Conservation (phyloP, 257 asterid species). For the Jaltomata sinuosa region DNA sequence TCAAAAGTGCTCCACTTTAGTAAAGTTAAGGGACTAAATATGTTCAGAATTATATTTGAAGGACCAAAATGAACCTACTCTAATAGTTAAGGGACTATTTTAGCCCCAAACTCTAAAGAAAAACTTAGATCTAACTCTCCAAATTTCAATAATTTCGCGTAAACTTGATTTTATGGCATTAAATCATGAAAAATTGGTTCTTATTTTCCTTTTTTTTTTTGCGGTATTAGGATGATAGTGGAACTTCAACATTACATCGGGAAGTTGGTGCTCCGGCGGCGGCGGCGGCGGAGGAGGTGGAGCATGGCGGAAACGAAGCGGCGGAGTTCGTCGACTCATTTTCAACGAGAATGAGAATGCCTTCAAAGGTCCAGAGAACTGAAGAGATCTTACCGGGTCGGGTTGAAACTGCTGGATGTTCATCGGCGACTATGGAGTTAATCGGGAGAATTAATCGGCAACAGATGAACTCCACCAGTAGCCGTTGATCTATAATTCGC, state of each 20-base stretch:
- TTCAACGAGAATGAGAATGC: not conserved
- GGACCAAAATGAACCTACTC: too few relatives aligned
- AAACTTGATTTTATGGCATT: not conserved
- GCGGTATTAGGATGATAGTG: not conserved
- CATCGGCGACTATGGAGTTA: constrained; percentile 11
- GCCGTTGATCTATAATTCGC: constrained; percentile 17
- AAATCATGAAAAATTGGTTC: not conserved
- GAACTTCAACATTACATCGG: not conserved
- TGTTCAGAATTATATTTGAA: too few relatives aligned
- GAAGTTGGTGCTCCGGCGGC: not conserved
- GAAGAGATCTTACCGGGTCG: not conserved
- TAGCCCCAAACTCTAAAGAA: too few relatives aligned
- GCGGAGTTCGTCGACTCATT: not conserved
- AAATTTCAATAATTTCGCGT: too few relatives aligned
- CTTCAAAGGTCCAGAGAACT: not conserved
- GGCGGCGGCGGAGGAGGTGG: not conserved
- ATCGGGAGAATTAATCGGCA: constrained; percentile 18
- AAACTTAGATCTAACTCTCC: too few relatives aligned
- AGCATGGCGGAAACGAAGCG: not conserved
- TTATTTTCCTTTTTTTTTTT: not conserved
- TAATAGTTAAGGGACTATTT: too few relatives aligned
- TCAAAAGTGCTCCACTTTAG: too few relatives aligned
- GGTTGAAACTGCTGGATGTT: not conserved
- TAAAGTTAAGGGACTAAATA: too few relatives aligned
- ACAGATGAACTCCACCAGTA: too few relatives aligned